Conservation (phyloP, 192 early-diverging fungal genomes). For the Backusella circina region DNA sequence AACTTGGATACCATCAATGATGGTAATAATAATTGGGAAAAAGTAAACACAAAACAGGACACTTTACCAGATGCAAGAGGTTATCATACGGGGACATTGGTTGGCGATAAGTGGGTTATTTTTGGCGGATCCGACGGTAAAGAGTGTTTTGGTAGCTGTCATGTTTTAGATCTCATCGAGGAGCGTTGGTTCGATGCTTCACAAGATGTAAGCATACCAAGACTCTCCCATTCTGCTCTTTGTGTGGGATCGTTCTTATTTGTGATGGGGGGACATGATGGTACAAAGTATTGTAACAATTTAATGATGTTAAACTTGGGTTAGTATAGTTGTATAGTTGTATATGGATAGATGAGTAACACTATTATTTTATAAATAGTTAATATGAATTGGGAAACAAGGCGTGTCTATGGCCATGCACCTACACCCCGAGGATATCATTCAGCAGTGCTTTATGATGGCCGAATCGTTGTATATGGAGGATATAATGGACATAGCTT, state of each 20-base stretch:
- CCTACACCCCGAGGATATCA: conserved; percentile 79
- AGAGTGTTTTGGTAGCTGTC: conserved; percentile 65
- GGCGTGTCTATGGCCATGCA: conserved; percentile 59
- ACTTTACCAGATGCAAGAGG: conserved; percentile 69
- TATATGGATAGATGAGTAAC: neutral
- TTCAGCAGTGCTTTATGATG: conserved; percentile 70
- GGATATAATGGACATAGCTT: conserved; percentile 82
- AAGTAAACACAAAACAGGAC: neutral
- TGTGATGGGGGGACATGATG: conserved; percentile 86
- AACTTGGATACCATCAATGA: conserved; percentile 28
- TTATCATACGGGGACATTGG: conserved; percentile 81
- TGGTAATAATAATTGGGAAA: neutral
- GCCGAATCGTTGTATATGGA: conserved; percentile 75
- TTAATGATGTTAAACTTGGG: conserved; percentile 76
- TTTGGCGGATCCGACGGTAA: conserved; percentile 88
- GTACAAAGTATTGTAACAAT: conserved; percentile 71
- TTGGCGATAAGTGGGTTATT: conserved; percentile 73
- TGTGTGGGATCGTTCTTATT: conserved; percentile 85
- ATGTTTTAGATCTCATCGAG: conserved; percentile 53
- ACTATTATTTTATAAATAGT: conserved; percentile 28
- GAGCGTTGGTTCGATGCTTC: conserved; percentile 60
- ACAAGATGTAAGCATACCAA: conserved; percentile 57
- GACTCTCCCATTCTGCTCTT: conserved; percentile 77
- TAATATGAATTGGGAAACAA: conserved; percentile 79
- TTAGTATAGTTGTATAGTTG: conserved; percentile 20